Base-by-base conservation (phyloP, 1,284 basidiomycete species). In the Cryptococcus sp. region DNA sequence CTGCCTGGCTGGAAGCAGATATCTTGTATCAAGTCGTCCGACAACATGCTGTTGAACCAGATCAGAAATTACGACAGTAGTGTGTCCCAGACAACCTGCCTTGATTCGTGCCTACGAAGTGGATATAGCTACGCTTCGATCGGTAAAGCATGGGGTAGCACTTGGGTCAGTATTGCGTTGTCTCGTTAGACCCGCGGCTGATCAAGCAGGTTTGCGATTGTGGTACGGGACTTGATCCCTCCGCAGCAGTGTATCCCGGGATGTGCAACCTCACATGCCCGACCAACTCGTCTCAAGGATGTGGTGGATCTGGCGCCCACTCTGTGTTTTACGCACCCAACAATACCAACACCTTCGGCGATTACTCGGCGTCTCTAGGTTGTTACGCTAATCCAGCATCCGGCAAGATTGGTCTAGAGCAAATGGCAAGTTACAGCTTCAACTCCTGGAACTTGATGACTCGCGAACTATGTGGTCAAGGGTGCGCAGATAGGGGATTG, bases 221-320 rank as follows among this genome's bases (percentile, higher is more conserved):
- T 48, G 65, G 62, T 14, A 50, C 56, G 9, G 55, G 50, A 11
- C 19, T 64, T 42, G 44, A 54, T 40, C 47, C 41, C 0, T 45
- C 21, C 13, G 60, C 60, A 2, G 45, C 39, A 32, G 52, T 59
- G 10, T 55, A 46, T 13, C 56, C 63, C 2, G 55, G 55, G 10
- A 46, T 52, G 28, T 72, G 67, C 52, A 61, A 46, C 24, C 46
- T 43, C 13, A 22, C 56, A 3, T 70, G 69, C 45, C 56, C 59
- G 3, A 66, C 66, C 11, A 60, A 67, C 49, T 49, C 54, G 7
- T 42, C 51, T 2, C 42, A 63, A 40, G 61, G 40, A 10, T 72
- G 69, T 48, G 69, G 69, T 23, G 63, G 48, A 2, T 36, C 21
- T n/a, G 50, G 48, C 31, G 31, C 47, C 22, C 44, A 51, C 18